A percentile compares a stretch with the other conserved stretches of the same genome.
Evolutionary conservation across 768 basidiomycete genomes (phyloP).

Genomic region (Naganishia vaughanmartiniae): DNA sequence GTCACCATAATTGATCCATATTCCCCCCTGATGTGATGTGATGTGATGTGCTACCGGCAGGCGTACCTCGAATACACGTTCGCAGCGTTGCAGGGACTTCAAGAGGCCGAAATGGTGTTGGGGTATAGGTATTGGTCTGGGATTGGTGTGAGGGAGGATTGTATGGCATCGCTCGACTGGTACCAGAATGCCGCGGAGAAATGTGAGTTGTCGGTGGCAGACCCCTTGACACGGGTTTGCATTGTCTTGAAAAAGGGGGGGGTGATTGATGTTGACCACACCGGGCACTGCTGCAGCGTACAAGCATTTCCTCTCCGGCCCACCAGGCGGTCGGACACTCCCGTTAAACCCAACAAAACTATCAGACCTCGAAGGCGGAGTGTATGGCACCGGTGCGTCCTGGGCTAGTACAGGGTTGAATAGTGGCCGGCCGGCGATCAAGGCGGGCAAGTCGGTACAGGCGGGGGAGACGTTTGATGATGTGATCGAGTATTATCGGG

Average conservation of each 20-base stretch:
- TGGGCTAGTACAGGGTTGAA: slow-evolving; percentile 83
- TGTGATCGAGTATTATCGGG: slow-evolving; percentile 85
- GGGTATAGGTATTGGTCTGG: slow-evolving; percentile 95
- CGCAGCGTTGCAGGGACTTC: slow-evolving; percentile 80
- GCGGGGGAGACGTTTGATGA: slow-evolving; percentile 94
- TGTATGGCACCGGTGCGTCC: slow-evolving; percentile 92
- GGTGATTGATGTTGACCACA: neutral
- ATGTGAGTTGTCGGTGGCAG: slow-evolving; percentile 54
- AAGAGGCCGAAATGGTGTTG: slow-evolving; percentile 85
- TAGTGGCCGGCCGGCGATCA: slow-evolving; percentile 69
- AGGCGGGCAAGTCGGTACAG: slow-evolving; percentile 74
- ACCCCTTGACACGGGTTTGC: neutral
- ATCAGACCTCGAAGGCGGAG: slow-evolving; percentile 85
- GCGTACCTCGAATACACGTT: slow-evolving; percentile 93
- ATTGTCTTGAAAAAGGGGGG: neutral
- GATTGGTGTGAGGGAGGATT: slow-evolving; percentile 84
- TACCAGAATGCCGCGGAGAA: slow-evolving; percentile 86
- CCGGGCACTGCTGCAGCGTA: slow-evolving; percentile 59
- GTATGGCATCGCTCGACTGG: slow-evolving; percentile 77
- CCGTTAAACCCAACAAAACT: slow-evolving; percentile 76
- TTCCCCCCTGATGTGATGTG: too few relatives aligned
- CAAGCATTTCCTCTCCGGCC: slow-evolving; percentile 73
- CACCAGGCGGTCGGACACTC: slow-evolving; percentile 83
- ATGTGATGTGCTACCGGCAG: neutral
- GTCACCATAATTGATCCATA: too few relatives aligned